A percentile compares a stretch with the other conserved stretches of the same genome.
Conservation (phyloP, 164 flowering plant species). For the Aristolochia californica region DNA sequence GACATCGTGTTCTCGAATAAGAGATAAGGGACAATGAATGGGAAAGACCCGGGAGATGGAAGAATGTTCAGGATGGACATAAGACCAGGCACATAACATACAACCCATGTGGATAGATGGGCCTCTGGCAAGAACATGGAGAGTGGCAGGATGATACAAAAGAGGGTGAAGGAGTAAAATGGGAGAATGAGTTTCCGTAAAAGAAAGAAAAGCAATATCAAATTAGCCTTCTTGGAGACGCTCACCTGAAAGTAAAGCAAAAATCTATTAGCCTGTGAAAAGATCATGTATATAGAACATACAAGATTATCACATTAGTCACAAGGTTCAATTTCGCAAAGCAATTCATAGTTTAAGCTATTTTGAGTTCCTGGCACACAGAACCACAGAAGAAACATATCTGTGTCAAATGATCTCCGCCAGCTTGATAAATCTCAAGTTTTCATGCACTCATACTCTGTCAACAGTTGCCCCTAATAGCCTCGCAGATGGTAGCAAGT, state of each 20-base stretch:
- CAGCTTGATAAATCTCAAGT: too few relatives aligned
- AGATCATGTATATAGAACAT: not conserved
- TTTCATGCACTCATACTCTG: too few relatives aligned
- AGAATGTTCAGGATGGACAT: constrained; percentile 83
- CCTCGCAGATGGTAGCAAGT: too few relatives aligned
- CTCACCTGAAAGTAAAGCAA: constrained; percentile 39
- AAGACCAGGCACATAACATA: constrained; percentile 83
- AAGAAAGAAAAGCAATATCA: constrained; percentile 88
- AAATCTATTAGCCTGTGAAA: not conserved
- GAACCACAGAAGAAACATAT: too few relatives aligned
- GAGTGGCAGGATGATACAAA: constrained; percentile 90
- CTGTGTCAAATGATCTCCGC: too few relatives aligned
- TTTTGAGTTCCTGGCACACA: too few relatives aligned
- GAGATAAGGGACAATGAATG: constrained; percentile 87
- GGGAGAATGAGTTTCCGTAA: constrained; percentile 86
- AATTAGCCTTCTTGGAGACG: constrained; percentile 58
- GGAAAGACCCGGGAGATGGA: constrained; percentile 84
- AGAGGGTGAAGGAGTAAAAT: constrained; percentile 90
- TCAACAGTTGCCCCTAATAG: too few relatives aligned
- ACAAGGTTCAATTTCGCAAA: too few relatives aligned
- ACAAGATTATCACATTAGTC: not conserved
- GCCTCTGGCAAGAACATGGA: constrained; percentile 97
- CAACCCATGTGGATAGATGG: constrained; percentile 88
- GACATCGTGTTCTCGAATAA: constrained; percentile 97
- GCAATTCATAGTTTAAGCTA: too few relatives aligned